These are phyloP conservation scores for Misopates orontium DNA, from an alignment of 257 asterid genomes.

Conservation along the genomic window DNA sequence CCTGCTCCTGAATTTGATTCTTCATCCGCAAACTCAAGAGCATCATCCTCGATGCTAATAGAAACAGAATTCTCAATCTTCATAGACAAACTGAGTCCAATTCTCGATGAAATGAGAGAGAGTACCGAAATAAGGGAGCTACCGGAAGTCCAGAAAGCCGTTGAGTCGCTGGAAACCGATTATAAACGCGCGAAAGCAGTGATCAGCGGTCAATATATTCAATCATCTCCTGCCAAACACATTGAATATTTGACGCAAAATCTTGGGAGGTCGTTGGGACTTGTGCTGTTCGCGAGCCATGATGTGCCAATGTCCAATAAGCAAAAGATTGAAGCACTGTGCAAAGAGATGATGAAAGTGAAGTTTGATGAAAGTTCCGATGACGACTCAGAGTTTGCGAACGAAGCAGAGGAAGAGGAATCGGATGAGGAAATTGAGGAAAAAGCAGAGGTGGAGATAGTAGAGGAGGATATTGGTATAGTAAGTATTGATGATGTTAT, in stretches of 20 bases:
- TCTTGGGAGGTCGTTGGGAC: constrained; percentile 80
- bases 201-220: constrained; percentile 29
- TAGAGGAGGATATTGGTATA: constrained; percentile 39
- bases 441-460: constrained; percentile 26
- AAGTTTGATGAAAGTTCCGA: constrained; percentile 49
- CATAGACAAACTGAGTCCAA: constrained; percentile 59
- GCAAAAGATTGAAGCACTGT: constrained; percentile 55
- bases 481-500: constrained; percentile 52
- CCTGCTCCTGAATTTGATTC: constrained; percentile 36
- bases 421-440: constrained; percentile 34
- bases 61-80: constrained; percentile 62
- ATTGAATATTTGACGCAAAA: constrained; percentile 55
- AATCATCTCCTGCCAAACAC: constrained; percentile 54
- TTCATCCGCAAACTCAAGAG: constrained; percentile 42
- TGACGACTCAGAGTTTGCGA: constrained; percentile 36
- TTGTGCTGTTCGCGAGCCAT: constrained; percentile 74
- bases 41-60: constrained; percentile 46
- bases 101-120: constrained; percentile 54
- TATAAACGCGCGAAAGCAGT: constrained; percentile 46
- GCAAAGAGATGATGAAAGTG: constrained; percentile 67
- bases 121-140: constrained; percentile 31
- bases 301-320: constrained; percentile 51
- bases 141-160: constrained; percentile 56
- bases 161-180: constrained; percentile 69
- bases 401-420: constrained; percentile 25